A percentile compares a stretch with the other conserved stretches of the same genome.
Conservation (phyloP, 176 grass and related monocot genomes). For the Dendrocalamus sinicus region DNA sequence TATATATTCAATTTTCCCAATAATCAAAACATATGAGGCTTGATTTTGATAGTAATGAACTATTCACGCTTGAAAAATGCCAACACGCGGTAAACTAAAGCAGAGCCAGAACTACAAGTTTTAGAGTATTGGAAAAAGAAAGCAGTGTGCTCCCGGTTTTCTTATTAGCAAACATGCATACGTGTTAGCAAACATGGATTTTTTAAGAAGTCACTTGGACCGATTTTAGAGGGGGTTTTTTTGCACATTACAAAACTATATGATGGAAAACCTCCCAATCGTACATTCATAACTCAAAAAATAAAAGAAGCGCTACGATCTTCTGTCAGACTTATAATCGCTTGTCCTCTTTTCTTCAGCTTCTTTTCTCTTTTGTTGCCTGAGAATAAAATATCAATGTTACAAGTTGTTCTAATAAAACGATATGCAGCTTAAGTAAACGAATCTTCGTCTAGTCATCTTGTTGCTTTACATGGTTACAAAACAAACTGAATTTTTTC, state of each 20-base stretch:
- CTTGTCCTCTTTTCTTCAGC: constrained; percentile 71
- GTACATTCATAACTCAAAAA: neutral
- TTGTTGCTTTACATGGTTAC: neutral
- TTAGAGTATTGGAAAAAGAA: neutral
- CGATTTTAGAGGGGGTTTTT: neutral
- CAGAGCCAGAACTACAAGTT: neutral
- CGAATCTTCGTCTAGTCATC: neutral
- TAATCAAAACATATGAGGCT: too few species aligned
- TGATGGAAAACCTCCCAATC: neutral
- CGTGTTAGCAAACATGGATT: neutral
- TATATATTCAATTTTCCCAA: too few species aligned
- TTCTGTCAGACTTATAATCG: constrained; percentile 76
- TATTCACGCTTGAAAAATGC: neutral
- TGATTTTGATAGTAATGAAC: too few species aligned
- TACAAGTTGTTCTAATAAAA: constrained; percentile 8
- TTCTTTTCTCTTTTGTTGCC: constrained; percentile 90
- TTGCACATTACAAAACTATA: constrained; percentile 34
- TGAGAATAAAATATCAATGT: constrained; percentile 50
- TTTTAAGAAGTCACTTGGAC: neutral
- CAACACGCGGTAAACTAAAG: neutral
- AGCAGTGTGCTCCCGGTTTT: neutral
- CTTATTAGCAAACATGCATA: neutral
- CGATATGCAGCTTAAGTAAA: neutral
- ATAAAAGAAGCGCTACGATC: constrained; percentile 43
- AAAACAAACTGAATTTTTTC: neutral